phyloP scores from a whole-genome alignment of 306 rosid species.

The Dalbergia cultrata region DNA sequence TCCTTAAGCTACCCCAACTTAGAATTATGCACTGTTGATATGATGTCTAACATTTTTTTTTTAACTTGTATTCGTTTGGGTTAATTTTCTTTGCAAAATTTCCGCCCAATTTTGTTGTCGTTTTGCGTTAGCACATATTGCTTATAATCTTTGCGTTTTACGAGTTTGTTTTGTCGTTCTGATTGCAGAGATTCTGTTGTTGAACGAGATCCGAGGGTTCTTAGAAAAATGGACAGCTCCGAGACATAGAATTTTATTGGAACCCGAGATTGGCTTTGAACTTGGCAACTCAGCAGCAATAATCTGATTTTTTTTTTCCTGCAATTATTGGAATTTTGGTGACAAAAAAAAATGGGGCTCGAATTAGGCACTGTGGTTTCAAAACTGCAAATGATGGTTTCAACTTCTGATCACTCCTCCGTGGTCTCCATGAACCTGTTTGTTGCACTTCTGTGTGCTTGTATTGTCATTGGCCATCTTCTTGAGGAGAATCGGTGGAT shows the following conservation, averaged over 20 bases:
- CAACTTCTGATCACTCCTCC: conserved; percentile 88
- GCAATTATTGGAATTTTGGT: conserved; percentile 31
- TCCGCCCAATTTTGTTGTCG: background rate
- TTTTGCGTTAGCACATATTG: background rate
- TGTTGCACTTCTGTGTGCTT: conserved; percentile 95
- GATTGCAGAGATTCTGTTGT: conserved; percentile 62
- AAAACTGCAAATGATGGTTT: conserved; percentile 64
- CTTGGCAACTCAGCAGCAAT: conserved; percentile 28
- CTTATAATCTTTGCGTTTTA: conserved; percentile 10
- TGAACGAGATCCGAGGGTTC: conserved; percentile 46
- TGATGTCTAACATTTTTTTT: background rate
- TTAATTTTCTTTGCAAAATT: background rate
- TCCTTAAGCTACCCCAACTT: background rate
- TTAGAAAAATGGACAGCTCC: conserved; percentile 63
- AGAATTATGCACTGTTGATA: background rate
- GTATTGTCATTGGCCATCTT: conserved; percentile 96
- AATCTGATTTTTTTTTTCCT: conserved; percentile 11
- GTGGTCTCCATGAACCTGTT: conserved; percentile 92
- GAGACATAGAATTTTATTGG: conserved; percentile 58
- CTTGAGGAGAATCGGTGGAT: conserved; percentile 99
- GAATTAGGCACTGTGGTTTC: conserved; percentile 56
- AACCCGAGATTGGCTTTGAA: conserved; percentile 32
- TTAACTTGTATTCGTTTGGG: background rate
- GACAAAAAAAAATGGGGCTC: conserved; percentile 63
- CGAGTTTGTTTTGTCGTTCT: conserved; percentile 34